These are phyloP conservation scores for Myriosclerotinia scirpicola DNA, from an alignment of 2,329 filamentous ascomycete species.

Conservation along the genomic window DNA sequence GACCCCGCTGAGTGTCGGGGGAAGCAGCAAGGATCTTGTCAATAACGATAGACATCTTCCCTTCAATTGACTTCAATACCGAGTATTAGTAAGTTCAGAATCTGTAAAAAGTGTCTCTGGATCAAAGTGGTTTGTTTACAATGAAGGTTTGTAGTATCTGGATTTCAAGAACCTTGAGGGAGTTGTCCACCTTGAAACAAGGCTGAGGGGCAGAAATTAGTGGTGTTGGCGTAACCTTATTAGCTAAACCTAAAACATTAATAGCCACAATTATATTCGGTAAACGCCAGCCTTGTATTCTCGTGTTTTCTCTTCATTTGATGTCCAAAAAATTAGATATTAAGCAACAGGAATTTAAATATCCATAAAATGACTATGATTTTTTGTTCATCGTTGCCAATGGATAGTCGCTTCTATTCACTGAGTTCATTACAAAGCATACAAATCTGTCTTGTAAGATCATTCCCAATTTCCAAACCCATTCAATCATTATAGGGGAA, in stretches of 20 bases:
- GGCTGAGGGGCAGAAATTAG: constrained; percentile 17
- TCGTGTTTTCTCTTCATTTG: no score
- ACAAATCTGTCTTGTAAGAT: background rate
- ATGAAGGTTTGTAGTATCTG: background rate
- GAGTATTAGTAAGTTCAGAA: background rate
- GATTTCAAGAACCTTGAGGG: constrained; percentile 8
- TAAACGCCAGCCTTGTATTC: background rate
- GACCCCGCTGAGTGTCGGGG: constrained; percentile 79
- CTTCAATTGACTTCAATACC: background rate
- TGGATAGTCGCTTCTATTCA: background rate
- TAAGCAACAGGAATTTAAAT: background rate
- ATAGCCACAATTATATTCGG: constrained; percentile 3
- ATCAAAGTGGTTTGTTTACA: background rate
- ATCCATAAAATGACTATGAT: background rate
- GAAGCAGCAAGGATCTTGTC: constrained; percentile 79
- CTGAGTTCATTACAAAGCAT: background rate
- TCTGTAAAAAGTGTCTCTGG: background rate
- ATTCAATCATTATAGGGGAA: background rate
- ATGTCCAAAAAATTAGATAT: background rate
- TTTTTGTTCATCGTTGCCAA: no score
- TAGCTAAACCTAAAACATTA: background rate
- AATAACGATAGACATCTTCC: constrained; percentile 52
- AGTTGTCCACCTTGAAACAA: constrained; percentile 11
- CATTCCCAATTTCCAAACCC: background rate
- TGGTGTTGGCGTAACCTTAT: constrained; percentile 9